Conservation (phyloP, 768 basidiomycete genomes). For the Suillus lakei region DNA sequence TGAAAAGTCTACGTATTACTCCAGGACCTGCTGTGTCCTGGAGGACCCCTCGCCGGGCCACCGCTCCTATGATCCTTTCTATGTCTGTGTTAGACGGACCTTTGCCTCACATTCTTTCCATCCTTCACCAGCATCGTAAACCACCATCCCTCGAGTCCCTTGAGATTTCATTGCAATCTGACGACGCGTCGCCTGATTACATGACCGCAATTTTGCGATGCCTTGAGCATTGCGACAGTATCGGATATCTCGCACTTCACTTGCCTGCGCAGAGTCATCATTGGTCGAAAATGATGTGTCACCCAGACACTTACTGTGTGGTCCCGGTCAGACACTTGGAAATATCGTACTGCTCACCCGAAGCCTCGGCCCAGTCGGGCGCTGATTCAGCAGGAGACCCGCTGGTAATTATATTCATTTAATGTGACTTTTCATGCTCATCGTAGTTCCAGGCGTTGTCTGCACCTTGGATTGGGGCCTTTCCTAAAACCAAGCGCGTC, state of each 20-base stretch:
- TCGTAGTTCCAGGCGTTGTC: background rate
- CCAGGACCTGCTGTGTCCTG: background rate
- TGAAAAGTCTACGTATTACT: background rate
- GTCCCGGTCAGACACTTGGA: background rate
- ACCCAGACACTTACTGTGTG: background rate
- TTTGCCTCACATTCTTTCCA: background rate
- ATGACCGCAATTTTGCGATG: too few relatives aligned
- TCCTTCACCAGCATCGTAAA: background rate
- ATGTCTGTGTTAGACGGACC: background rate
- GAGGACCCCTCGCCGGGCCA: background rate
- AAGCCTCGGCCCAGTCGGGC: too few relatives aligned
- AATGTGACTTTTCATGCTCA: background rate
- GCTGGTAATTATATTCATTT: background rate
- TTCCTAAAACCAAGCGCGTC: background rate
- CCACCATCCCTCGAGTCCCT: background rate
- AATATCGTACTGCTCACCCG: too few relatives aligned
- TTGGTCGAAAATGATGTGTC: background rate
- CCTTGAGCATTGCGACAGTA: background rate
- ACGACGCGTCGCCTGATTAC: too few relatives aligned
- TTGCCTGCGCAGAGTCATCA: background rate
- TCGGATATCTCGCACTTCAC: background rate
- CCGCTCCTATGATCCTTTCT: accelerated
- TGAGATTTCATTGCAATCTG: too few relatives aligned
- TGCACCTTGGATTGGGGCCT: background rate
- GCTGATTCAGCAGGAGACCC: background rate